Percentiles rank a stretch among this genome's conserved stretches.
Conservation (phyloP, 2,329 filamentous ascomycete genomes). For the Coniella vitis region DNA sequence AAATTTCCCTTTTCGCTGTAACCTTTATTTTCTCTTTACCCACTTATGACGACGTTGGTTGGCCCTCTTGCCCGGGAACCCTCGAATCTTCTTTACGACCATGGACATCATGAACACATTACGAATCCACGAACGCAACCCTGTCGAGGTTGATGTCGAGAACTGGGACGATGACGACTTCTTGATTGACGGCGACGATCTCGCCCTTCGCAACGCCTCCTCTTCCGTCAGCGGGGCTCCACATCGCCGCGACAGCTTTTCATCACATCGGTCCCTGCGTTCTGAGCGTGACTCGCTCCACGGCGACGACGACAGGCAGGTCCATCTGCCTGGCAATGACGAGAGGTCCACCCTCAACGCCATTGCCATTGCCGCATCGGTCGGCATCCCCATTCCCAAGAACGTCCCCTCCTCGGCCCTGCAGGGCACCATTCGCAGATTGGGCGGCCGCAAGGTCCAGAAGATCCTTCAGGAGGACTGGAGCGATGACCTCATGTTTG, state of each 20-base stretch:
- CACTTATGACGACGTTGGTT: slow-evolving; percentile 1
- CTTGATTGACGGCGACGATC: slow-evolving; percentile 60
- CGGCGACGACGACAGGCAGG: slow-evolving; percentile 81
- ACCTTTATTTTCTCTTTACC: neutral
- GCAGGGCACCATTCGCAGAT: slow-evolving; percentile 83
- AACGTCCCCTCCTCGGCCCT: slow-evolving; percentile 85
- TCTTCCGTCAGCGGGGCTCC: slow-evolving; percentile 35
- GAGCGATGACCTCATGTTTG: slow-evolving; percentile 70
- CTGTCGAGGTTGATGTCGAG: slow-evolving; percentile 59
- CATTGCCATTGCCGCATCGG: slow-evolving; percentile 78
- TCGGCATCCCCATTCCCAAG: slow-evolving; percentile 83
- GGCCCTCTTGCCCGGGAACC: slow-evolving; percentile 17
- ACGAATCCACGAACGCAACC: slow-evolving; percentile 44
- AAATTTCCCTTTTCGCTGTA: too few relatives aligned
- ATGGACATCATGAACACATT: slow-evolving; percentile 43
- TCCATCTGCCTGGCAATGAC: slow-evolving; percentile 78
- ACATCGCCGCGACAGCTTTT: slow-evolving; percentile 67
- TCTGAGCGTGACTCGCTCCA: slow-evolving; percentile 73
- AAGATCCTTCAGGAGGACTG: slow-evolving; percentile 73
- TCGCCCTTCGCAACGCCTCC: slow-evolving; percentile 49
- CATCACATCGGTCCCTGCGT: slow-evolving; percentile 73
- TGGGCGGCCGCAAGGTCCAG: slow-evolving; percentile 68
- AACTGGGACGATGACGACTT: slow-evolving; percentile 77
- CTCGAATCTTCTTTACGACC: neutral
- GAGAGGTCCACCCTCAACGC: slow-evolving; percentile 78